phyloP scores from a whole-genome alignment of 139 green algal species.

The Coccomyxa sp. region DNA sequence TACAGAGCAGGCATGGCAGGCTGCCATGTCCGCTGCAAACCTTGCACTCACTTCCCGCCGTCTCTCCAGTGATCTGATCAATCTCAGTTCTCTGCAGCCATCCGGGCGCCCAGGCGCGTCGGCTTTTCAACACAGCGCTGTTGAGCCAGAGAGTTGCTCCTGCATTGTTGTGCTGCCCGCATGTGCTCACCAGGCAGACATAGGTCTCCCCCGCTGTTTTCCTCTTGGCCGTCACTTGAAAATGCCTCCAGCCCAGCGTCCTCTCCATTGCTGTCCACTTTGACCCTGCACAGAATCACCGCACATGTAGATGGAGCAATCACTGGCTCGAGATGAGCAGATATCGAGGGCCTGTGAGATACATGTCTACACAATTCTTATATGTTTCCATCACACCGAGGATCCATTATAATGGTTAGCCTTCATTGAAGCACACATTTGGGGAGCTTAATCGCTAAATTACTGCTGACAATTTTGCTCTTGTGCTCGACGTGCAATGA shows the following conservation, averaged over 20 bases:
- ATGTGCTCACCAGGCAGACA: conserved; percentile 48
- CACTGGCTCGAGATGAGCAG: neutral
- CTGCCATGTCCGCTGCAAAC: neutral
- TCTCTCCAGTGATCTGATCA: neutral
- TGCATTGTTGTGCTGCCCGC: conserved; percentile 17
- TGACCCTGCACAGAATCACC: conserved; percentile 16
- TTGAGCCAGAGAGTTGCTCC: neutral
- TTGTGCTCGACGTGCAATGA: too few species aligned
- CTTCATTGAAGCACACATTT: neutral
- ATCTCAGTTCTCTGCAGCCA: neutral
- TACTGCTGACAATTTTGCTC: neutral
- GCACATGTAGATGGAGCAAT: neutral
- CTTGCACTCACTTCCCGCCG: neutral
- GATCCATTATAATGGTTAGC: neutral
- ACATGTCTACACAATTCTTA: neutral
- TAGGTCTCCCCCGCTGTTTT: conserved; percentile 31
- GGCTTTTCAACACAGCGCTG: neutral
- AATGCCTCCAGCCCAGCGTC: conserved; percentile 60
- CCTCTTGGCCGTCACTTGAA: conserved; percentile 41
- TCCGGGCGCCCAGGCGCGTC: neutral
- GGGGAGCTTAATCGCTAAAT: too few species aligned
- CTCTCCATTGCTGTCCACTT: conserved; percentile 66
- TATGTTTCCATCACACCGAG: neutral
- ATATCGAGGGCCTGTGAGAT: neutral
- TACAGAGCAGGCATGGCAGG: neutral